Conservation (phyloP, 2,329 filamentous ascomycete species). For the Pseudopyrenochaeta lycopersici region DNA sequence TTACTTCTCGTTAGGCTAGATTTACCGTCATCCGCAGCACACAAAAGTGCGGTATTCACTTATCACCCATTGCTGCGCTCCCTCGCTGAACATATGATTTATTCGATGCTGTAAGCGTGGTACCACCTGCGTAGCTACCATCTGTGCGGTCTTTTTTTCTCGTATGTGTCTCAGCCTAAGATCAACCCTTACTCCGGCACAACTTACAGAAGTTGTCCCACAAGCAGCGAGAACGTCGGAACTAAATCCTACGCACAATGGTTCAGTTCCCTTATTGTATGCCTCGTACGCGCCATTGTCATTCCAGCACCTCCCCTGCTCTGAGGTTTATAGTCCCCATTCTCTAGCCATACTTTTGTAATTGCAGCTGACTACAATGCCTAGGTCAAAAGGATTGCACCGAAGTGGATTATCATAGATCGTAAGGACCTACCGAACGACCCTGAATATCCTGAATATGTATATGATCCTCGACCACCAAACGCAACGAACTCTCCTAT, state of each 20-base stretch:
- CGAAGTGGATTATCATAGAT: no score
- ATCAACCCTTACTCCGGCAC: not conserved
- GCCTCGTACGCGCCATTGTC: not conserved
- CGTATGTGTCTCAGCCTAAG: not conserved
- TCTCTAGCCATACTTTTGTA: not conserved
- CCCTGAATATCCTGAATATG: no score
- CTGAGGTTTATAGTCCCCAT: not conserved
- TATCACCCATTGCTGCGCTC: not conserved
- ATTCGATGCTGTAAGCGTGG: not conserved
- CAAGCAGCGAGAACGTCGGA: no score
- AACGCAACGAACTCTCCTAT: no score
- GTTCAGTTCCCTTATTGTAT: no score
- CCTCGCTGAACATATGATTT: not conserved
- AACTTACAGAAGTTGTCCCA: not conserved
- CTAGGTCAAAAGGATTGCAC: no score
- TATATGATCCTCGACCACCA: no score
- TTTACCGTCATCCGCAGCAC: not conserved
- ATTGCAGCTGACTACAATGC: no score
- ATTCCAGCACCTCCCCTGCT: not conserved
- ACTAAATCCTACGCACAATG: no score
- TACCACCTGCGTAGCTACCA: no score
- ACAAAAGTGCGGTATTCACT: not conserved
- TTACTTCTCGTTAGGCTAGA: not conserved
- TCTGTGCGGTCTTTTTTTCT: not conserved
- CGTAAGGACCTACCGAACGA: no score